Evolutionary conservation across 768 basidiomycete genomes (phyloP).

Genomic region (Boletus bicolor): DNA sequence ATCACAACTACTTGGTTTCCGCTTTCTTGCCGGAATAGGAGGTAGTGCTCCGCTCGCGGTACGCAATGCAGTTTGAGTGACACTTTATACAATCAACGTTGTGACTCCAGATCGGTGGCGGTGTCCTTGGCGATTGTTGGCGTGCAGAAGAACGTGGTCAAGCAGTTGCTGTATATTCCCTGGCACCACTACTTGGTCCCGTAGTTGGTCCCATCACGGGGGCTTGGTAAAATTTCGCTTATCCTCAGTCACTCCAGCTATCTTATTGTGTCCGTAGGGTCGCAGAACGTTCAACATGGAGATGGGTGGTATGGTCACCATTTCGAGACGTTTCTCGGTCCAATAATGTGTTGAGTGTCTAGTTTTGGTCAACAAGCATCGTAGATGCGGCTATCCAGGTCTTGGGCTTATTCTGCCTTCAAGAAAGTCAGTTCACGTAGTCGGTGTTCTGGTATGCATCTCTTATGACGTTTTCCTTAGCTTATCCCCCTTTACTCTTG

Average conservation of each 20-base stretch:
- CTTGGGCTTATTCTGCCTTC: constrained; percentile 52
- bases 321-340: neutral
- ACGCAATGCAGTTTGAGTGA: neutral
- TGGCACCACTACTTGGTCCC: constrained; percentile 65
- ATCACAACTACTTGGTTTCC: constrained; percentile 60
- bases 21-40: constrained; percentile 67
- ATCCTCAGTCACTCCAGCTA: neutral
- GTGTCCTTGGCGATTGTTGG: constrained; percentile 64
- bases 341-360: neutral
- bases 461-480: constrained; percentile 20
- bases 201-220: constrained; percentile 62
- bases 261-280: constrained; percentile 35
- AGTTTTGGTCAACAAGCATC: constrained; percentile 70
- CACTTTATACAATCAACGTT: neutral
- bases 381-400: constrained; percentile 53
- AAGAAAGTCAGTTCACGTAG: constrained; percentile 50
- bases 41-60: constrained; percentile 66
- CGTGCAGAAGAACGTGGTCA: constrained; percentile 57
- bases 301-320: constrained; percentile 56
- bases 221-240: constrained; percentile 42
- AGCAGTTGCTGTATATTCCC: constrained; percentile 60
- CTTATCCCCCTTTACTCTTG: constrained; percentile 34
- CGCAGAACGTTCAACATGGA: constrained; percentile 60
- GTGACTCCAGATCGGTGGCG: constrained; percentile 53
- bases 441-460: neutral